These are phyloP conservation scores for Aspergillus jensenii DNA, from an alignment of 2,329 filamentous ascomycete species.

Conservation along the genomic window DNA sequence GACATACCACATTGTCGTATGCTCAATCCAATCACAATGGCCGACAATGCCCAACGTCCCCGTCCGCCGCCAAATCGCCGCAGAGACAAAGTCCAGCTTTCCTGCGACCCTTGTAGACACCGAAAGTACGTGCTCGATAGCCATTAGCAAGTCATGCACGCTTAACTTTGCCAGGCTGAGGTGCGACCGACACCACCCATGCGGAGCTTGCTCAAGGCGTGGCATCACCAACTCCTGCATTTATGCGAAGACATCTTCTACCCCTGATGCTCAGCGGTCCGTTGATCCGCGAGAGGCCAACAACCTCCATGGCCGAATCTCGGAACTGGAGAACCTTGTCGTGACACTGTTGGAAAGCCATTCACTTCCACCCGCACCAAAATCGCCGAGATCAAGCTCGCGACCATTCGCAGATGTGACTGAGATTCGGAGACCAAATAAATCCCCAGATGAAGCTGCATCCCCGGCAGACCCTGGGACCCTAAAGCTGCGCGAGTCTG, in stretches of 20 bases:
- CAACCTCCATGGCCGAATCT: not conserved
- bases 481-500: not conserved
- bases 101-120: not conserved
- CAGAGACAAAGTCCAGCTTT: conserved; percentile 1
- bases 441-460: not conserved
- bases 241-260: not conserved
- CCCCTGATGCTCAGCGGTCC: not conserved
- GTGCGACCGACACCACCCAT: too few relatives aligned
- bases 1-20: too few relatives aligned
- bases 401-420: not conserved
- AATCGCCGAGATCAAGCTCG: not conserved
- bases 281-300: not conserved
- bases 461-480: not conserved
- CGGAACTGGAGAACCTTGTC: not conserved
- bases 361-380: not conserved
- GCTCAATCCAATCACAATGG: not conserved
- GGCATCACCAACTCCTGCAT: not conserved
- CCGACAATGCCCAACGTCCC: not conserved
- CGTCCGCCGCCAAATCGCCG: not conserved
- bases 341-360: not conserved
- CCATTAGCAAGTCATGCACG: not conserved
- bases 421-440: not conserved
- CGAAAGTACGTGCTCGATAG: not conserved
- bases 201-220: too few relatives aligned
- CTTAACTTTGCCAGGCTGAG: not conserved